Evolutionary conservation across 257 asterid genomes (phyloP).

Genomic region (Oldenlandia corymbosa): DNA sequence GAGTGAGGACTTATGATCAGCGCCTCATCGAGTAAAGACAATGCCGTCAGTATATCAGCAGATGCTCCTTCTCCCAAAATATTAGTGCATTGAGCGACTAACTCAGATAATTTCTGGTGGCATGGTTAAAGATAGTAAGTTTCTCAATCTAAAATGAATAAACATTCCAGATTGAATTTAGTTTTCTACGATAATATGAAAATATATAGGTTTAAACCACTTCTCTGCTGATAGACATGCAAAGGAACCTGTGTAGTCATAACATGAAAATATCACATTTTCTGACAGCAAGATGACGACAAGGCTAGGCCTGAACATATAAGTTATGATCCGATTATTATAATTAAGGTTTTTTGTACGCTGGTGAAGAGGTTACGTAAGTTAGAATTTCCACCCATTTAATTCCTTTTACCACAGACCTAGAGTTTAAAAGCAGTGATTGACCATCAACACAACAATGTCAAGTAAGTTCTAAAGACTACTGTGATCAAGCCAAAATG

Average conservation of each 20-base stretch:
- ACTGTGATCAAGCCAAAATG: not conserved
- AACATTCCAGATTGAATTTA: slow-evolving; percentile 8
- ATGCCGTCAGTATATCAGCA: slow-evolving; percentile 55
- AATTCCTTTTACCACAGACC: not conserved
- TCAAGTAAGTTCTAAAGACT: not conserved
- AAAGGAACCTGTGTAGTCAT: no score
- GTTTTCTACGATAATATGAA: slow-evolving; percentile 1
- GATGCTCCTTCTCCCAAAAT: slow-evolving; percentile 46
- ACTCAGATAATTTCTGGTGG: slow-evolving; percentile 63
- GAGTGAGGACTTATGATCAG: slow-evolving; percentile 66
- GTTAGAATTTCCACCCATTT: not conserved
- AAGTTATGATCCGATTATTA: no score
- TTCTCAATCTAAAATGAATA: slow-evolving; percentile 1
- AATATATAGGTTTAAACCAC: not conserved
- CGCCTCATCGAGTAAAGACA: slow-evolving; percentile 61
- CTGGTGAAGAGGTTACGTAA: not conserved
- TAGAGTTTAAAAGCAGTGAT: not conserved
- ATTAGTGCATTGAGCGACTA: slow-evolving; percentile 54
- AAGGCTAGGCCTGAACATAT: no score
- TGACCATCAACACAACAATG: not conserved
- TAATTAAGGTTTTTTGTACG: no score
- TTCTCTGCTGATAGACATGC: no score
- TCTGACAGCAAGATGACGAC: no score
- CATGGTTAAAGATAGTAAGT: slow-evolving; percentile 16
- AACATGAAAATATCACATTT: no score